Percentiles rank a stretch among this genome's conserved stretches.
Evolutionary conservation across 805 yeast genomes (phyloP).

Genomic region (Trichomonascus vanleenenianus): DNA sequence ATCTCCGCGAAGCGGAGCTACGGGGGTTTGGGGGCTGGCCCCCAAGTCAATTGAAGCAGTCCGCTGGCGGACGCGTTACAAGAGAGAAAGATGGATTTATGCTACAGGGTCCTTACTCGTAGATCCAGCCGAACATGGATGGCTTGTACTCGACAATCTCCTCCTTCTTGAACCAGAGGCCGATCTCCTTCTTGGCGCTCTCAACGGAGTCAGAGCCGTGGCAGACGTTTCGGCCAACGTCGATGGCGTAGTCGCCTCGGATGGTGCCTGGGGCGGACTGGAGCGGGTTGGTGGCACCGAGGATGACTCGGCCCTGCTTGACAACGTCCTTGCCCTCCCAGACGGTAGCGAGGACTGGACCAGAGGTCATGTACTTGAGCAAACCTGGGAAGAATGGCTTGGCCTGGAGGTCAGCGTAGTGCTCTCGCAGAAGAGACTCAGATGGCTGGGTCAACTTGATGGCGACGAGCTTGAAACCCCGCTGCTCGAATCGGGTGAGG

Average conservation of each 20-base stretch:
- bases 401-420: constrained; percentile 89
- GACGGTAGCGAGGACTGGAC: constrained; percentile 97
- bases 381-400: constrained; percentile 98
- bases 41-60: too few relatives aligned
- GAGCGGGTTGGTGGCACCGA: constrained; percentile 99
- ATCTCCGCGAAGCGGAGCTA: too few relatives aligned
- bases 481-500: constrained; percentile 88
- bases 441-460: constrained; percentile 86
- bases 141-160: constrained; percentile 91
- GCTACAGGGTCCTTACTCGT: constrained; percentile 53
- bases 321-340: constrained; percentile 99
- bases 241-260: constrained; percentile 98
- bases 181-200: constrained; percentile 92
- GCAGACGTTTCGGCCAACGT: constrained; percentile 98
- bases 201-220: constrained; percentile 99
- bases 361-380: constrained; percentile 93
- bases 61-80: too few relatives aligned
- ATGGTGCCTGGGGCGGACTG: constrained; percentile 98
- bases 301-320: constrained; percentile 94
- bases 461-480: constrained; percentile 96
- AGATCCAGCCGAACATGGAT: constrained; percentile 79
- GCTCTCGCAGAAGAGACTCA: constrained; percentile 81
- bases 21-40: too few relatives aligned
- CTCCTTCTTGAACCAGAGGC: constrained; percentile 95
- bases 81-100: too few relatives aligned